phyloP scores from a whole-genome alignment of 495 filamentous ascomycete genomes.

The Penicillium mononematosum region DNA sequence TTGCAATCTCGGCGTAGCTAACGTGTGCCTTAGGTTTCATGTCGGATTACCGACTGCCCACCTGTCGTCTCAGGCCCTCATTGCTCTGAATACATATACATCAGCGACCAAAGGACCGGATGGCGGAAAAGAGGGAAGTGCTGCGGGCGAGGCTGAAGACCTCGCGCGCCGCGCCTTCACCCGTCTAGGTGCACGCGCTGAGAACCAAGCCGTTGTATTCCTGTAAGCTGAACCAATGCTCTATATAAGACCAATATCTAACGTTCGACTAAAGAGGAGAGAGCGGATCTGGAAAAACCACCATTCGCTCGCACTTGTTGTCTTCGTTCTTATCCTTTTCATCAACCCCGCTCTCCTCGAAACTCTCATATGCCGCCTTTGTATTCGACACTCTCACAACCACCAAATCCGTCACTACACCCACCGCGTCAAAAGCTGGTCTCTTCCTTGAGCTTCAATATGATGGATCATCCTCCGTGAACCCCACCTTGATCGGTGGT shows the following conservation, averaged over 20 bases:
- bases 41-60: constrained; percentile 79
- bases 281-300: constrained; percentile 94
- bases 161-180: constrained; percentile 81
- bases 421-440: constrained; percentile 91
- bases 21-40: constrained; percentile 61
- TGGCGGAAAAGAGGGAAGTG: constrained; percentile 82
- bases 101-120: constrained; percentile 82
- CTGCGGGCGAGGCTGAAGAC: constrained; percentile 84
- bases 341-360: constrained; percentile 86
- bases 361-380: constrained; percentile 89
- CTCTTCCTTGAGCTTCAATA: constrained; percentile 96
- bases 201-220: constrained; percentile 91
- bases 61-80: constrained; percentile 85
- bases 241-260: background rate
- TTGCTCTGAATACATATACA: constrained; percentile 91
- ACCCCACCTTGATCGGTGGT: constrained; percentile 82
- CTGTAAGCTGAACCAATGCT: constrained; percentile 60
- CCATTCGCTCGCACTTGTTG: constrained; percentile 81
- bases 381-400: constrained; percentile 95
- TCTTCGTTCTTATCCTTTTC: constrained; percentile 82
- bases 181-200: constrained; percentile 80
- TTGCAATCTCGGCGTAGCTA: constrained; percentile 13
- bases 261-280: constrained; percentile 64
- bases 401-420: constrained; percentile 94
- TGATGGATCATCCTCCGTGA: constrained; percentile 77